Conservation (phyloP, 306 rosid species). For the Corylus heterophylla region DNA sequence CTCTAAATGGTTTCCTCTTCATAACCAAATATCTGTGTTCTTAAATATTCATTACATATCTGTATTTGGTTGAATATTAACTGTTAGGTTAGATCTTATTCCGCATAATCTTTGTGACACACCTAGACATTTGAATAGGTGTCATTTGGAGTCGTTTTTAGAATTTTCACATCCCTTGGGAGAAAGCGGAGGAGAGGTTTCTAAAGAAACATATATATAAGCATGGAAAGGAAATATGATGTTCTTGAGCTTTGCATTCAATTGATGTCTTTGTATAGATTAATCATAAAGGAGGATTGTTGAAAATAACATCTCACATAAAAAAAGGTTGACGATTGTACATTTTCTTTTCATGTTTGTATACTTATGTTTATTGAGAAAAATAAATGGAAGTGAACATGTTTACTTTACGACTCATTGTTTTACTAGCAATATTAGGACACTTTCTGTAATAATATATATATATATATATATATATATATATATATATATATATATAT, state of each 20-base stretch:
- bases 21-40: too few species aligned
- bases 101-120: too few species aligned
- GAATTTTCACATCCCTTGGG: background rate
- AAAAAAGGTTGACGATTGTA: background rate
- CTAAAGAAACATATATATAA: background rate
- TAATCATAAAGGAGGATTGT: background rate
- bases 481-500: too few species aligned
- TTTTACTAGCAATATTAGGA: background rate
- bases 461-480: too few species aligned
- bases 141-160: too few species aligned
- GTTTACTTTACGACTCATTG: background rate
- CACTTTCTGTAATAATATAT: background rate
- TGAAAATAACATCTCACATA: background rate
- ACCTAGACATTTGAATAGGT: too few species aligned
- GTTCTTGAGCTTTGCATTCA: background rate
- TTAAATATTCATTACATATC: too few species aligned
- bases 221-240: background rate
- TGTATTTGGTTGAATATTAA: too few species aligned
- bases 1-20: too few species aligned
- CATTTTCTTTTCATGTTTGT: background rate
- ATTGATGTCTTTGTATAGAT: background rate
- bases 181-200: constrained; percentile 2
- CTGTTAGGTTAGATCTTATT: too few species aligned
- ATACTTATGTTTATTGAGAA: background rate
- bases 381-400: background rate